A percentile compares a stretch with the other conserved stretches of the same genome.
Evolutionary conservation across 148 eudicot species (phyloP).

Genomic region (Rhododendron williamsianum): DNA sequence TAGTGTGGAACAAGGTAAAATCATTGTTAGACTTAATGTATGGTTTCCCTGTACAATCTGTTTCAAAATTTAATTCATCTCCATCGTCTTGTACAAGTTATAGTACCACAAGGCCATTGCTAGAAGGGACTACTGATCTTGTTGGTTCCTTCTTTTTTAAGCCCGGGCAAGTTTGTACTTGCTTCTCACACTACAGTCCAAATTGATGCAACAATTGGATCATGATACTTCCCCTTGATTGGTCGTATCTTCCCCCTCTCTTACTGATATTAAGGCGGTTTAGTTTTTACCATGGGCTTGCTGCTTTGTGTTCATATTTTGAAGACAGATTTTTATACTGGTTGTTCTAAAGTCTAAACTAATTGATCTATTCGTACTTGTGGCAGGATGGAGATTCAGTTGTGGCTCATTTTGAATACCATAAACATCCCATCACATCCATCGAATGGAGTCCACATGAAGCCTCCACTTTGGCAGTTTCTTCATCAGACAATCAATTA

Average conservation of each 20-base stretch:
- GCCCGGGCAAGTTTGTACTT: background rate
- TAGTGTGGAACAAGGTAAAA: background rate
- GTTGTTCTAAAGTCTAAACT: background rate
- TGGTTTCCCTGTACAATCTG: background rate
- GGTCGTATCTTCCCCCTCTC: background rate
- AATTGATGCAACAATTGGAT: background rate
- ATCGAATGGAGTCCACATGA: constrained; percentile 98
- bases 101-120: background rate
- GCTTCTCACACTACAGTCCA: background rate
- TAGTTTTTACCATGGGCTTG: background rate
- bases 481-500: constrained; percentile 87
- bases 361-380: background rate
- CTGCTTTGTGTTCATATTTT: background rate
- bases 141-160: background rate
- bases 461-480: constrained; percentile 76
- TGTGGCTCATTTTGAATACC: constrained; percentile 83
- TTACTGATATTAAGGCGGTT: background rate
- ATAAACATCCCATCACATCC: constrained; percentile 89
- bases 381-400: constrained; percentile 69
- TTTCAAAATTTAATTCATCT: background rate
- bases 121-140: background rate
- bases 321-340: background rate
- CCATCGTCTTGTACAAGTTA: background rate
- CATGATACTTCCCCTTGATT: background rate
- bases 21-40: background rate